Base-by-base conservation (phyloP, 2,329 filamentous ascomycete genomes). In the Bipolaris oryzae region DNA sequence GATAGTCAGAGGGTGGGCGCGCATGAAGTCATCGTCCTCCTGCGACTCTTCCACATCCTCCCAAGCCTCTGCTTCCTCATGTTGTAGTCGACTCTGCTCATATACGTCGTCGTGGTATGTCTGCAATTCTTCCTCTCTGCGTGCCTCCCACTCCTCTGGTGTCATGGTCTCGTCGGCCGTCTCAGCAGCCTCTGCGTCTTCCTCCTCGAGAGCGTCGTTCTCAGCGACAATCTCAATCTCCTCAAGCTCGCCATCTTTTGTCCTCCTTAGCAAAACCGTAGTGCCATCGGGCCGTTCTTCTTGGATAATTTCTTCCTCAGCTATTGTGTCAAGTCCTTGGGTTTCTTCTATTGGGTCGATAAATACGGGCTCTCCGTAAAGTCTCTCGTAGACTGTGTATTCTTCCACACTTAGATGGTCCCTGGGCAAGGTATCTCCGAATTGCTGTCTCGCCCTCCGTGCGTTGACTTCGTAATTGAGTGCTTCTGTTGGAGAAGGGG, bases 341-440 rank as follows among this genome's bases (percentile, higher is more conserved):
- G 73, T 63, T 38, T 76, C 70, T 58, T 78, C 86, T 3, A 86
- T 81, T 73, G 89, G 85, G 55, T 88, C 86, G 39, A 87, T 82
- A 59, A 90, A 73, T 1, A 76, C 53, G 1, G 92, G 91, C 33
- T 87, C 81, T 1, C 93, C 94, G 73, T 95, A 97, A 15, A 96
- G 78, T 61, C 92, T 83, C 70, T 89, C 87, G 75, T 96, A 96
- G 0, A 96, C 78, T 45, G 79, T 80, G 68, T 89, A 87, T 74
- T 96, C 92, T 50, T 89, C 84, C 1, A 83, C 81, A 33, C 81
- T 87, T 49, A 97, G 76, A 66, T 91, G 86, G 33, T 84, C 87
- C 31, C 86, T 84, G 0, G 93, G 93, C 21, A 97, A 76, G 0
- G 84, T 87, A 68, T 95, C 88, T 59, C 92, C 89, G 74, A 92